Evolutionary conservation across 257 asterid species (phyloP), one percentile per base, ranked within the genome.

Genomic region (Plectranthus barbatus): DNA sequence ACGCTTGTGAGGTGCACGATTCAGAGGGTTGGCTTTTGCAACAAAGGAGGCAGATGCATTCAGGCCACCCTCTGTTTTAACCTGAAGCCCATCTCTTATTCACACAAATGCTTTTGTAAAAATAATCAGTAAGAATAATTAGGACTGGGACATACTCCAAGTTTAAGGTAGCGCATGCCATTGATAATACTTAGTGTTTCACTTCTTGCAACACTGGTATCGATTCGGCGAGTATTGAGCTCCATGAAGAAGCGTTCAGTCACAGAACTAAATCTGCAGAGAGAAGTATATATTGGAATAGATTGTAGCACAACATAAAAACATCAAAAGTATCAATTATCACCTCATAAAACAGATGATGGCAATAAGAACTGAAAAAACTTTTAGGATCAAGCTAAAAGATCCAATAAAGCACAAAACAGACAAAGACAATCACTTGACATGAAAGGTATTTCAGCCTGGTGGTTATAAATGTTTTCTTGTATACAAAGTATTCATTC

Each of bases 171-270:
- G 74, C 99, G 96, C 97, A 93, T 83, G 60, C 99, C 99, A 52
- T 87, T 87, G 68, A 90, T 90, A 56, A 93, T 85, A 77, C 94
- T 85, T 67, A 93, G 99, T 67, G 99, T 88, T 86, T 90, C 99
- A 72, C 94, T 85, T 70, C 96, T 92, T 71, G 99, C 94, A 81
- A 76, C 83, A 70, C 86, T 93, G 24, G 94, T 83, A 79, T 90
- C 99, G 57, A 90, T 87, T 34, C 97, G 90, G 47, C 97, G 97
- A 60, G 95, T 81, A 80, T 87, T 93, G 67, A 85, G 88, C 79
- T 93, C 97, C 96, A 85, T 84, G 94, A 90, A 93, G 80, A 93
- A 93, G 75, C 99, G 96, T 75, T 93, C 99, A 18, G 97, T 93
- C 76, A 93, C 97, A 53, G 99, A 93, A 71, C 99, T 90, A 76